phyloP scores from a whole-genome alignment of 169 alveolate species.

The Babesia divergens region DNA sequence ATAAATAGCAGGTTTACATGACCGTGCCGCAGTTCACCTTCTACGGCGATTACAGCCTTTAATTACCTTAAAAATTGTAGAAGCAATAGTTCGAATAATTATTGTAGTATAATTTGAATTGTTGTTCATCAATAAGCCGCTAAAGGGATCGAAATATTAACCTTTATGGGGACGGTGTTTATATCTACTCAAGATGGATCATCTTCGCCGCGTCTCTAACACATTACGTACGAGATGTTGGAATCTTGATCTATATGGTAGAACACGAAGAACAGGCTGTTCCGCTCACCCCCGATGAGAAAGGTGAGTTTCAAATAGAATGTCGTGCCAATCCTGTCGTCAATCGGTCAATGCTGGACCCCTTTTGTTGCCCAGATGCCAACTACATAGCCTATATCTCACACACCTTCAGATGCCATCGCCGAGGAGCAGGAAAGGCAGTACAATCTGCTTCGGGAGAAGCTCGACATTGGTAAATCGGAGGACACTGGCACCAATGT shows the following conservation, averaged over 20 bases:
- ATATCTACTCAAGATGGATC: not conserved
- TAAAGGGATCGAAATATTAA: not conserved
- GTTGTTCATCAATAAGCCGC: no score
- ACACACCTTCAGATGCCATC: not conserved
- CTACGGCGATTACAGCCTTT: no score
- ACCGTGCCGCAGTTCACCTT: no score
- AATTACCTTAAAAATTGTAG: no score
- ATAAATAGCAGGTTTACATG: no score
- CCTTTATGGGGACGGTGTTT: not conserved
- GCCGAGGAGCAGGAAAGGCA: constrained; percentile 25
- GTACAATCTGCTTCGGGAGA: constrained; percentile 5
- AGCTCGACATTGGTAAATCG: not conserved
- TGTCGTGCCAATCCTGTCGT: no score
- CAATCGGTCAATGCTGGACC: no score
- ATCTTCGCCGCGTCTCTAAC: not conserved
- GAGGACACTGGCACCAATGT: constrained; percentile 4
- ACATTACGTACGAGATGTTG: no score
- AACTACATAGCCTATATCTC: not conserved
- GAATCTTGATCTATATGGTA: not conserved
- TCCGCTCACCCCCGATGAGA: not conserved
- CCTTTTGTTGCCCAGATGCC: no score
- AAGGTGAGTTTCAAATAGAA: not conserved
- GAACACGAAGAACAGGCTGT: not conserved
- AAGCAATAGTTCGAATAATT: no score
- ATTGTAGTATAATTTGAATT: no score